Base-by-base conservation (phyloP, 1,284 basidiomycete genomes). In the Gymnopus androsaceus region DNA sequence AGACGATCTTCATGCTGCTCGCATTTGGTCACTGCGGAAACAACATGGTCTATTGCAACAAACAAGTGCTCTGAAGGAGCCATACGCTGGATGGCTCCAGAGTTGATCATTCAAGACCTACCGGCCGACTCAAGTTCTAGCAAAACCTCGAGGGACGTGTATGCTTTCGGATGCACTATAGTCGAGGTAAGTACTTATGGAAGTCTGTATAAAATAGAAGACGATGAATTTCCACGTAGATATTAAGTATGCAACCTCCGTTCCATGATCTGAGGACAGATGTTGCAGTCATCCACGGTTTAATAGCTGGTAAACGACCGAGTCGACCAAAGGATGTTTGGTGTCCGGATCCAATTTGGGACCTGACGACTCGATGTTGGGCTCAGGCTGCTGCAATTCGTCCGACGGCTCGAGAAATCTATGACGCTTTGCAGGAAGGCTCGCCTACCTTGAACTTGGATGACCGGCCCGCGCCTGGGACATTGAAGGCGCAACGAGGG, bases 321-420 rank as follows among this genome's bases (percentile, higher is more conserved):
- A 27, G n/a, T 6, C 21, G 51, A 4, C 56, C 56, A 21, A 15
- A 19, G 15, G 34, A 38, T 15, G 44, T 40, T 19, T 52, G 56
- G 56, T 57, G 56, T 49, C 51, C 56, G 5, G 56, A 57, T 38
- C 19, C 25, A n/a, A 42, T 57, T 12, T 57, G 56, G 56, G 46
- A 57, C 12, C 45, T 57, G 7, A 31, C 40, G n/a, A 37, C 47
- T 23, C 27, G 45, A 3, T 57, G 56, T 34, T 57, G 56, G 56
- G 25, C 28, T 4, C 45, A 57, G 23, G 30, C 36, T 19, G 14
- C 42, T 1, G n/a, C 2, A 9, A 25, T 42, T 21, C 41, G 56
- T 19, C 56, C 56, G 21, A 34, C 7, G 8, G 8, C 6, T 6
- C 21, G 8, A n/a, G n/a, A n/a, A n/a, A n/a, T n/a, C n/a, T n/a